phyloP scores from a whole-genome alignment of 1,284 basidiomycete genomes.

The Papiliotrema laurentii region DNA sequence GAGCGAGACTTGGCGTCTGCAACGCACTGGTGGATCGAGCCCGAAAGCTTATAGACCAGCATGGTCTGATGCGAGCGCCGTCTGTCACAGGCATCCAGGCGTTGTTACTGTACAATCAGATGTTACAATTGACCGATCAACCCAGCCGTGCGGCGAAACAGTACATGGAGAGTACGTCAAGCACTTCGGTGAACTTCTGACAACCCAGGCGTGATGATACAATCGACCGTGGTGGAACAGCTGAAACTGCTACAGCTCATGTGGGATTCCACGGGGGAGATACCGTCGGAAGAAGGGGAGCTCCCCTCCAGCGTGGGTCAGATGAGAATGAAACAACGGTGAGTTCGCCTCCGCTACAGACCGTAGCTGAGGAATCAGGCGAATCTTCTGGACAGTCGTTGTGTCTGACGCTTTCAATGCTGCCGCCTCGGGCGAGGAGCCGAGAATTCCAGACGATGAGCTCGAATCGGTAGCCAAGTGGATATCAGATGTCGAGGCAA shows the following conservation, averaged over 20 bases:
- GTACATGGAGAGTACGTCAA: conserved; percentile 27
- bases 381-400: conserved; percentile 32
- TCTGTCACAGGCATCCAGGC: conserved; percentile 33
- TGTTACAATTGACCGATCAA: conserved; percentile 26
- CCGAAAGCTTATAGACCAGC: conserved; percentile 24
- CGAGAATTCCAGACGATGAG: conserved; percentile 26
- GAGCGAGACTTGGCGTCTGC: conserved; percentile 22
- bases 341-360: neutral
- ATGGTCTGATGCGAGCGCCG: conserved; percentile 25
- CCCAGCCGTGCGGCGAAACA: conserved; percentile 9
- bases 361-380: conserved; percentile 6
- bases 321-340: conserved; percentile 25
- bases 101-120: conserved; percentile 24
- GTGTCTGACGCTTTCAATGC: conserved; percentile 32
- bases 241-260: conserved; percentile 25
- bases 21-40: conserved; percentile 29
- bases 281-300: conserved; percentile 15
- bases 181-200: neutral
- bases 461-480: conserved; percentile 21
- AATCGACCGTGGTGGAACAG: conserved; percentile 28
- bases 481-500: conserved; percentile 15
- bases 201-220: conserved; percentile 20
- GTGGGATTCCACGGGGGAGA: conserved; percentile 20
- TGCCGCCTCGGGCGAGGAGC: conserved; percentile 17
- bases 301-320: conserved; percentile 9